These are phyloP conservation scores for Pezicula rhizophila DNA, from an alignment of 2,329 filamentous ascomycete species.

Conservation along the genomic window DNA sequence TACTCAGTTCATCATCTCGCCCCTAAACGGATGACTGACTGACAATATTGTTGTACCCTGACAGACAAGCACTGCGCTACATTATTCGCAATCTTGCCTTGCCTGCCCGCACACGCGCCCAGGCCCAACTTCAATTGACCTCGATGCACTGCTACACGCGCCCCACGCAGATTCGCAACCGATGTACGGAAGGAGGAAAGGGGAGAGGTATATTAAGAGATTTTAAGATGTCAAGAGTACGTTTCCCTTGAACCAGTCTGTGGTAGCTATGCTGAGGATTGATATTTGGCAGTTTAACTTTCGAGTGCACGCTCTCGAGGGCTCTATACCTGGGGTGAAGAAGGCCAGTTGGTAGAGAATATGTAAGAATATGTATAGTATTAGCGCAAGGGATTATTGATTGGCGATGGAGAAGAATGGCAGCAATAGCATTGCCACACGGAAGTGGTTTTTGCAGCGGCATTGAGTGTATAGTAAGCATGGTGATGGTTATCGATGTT, in stretches of 20 bases:
- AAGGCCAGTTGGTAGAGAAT: conserved; percentile 84
- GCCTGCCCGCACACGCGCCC: conserved; percentile 72
- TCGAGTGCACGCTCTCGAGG: conserved; percentile 78
- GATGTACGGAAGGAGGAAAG: conserved; percentile 89
- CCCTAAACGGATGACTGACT: neutral
- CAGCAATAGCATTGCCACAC: too few relatives aligned
- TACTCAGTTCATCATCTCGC: neutral
- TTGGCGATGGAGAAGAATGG: too few relatives aligned
- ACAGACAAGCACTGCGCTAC: conserved; percentile 86
- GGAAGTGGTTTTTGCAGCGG: too few relatives aligned
- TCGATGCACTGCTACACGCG: conserved; percentile 97
- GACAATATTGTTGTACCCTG: neutral
- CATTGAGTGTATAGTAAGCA: too few relatives aligned
- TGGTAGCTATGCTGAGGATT: conserved; percentile 13
- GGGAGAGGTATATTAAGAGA: conserved; percentile 84
- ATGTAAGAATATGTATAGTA: too few relatives aligned
- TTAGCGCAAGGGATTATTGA: too few relatives aligned
- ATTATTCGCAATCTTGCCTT: conserved; percentile 90
- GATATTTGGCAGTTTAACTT: conserved; percentile 72
- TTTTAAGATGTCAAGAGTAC: conserved; percentile 85
- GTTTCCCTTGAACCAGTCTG: conserved; percentile 29
- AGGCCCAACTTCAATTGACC: conserved; percentile 86
- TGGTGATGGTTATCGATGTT: too few relatives aligned
- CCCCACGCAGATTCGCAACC: conserved; percentile 87
- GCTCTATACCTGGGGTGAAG: conserved; percentile 83